Evolutionary conservation across 495 filamentous ascomycete genomes (phyloP), one percentile per base, ranked within the genome.

Genomic region (Penicillium simplicissimum): DNA sequence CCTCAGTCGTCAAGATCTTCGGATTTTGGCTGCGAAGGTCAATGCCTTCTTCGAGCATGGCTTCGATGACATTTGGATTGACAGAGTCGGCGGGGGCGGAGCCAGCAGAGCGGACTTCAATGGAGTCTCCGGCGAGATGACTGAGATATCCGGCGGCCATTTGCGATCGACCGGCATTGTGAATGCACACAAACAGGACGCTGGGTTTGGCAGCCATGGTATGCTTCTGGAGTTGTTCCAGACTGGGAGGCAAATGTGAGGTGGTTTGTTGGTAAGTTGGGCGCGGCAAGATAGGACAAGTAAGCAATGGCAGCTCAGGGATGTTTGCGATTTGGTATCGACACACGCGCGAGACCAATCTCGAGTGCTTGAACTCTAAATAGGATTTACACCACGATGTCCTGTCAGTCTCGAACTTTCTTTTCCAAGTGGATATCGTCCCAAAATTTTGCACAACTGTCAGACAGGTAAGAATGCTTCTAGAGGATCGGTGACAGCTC

Each of bases 41-140:
- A 49, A 72, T 72, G n/a, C 65, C 70, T 68, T 72, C 70, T 62
- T 72, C 70, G 36, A 47, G 65, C 70, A 72, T 72, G 58, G 70
- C 70, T 57, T 68, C 59, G 47, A 70, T 51, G 53, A 70, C 70
- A 34, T 38, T 58, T 13, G 67, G 63, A 49, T 72, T 72, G 60
- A 68, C 62, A 33, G 70, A 70, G 56, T 67, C 55, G 62, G 54
- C 65, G 36, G 68, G 68, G 37, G 65, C 68, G 28, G 68, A 71
- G 48, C 68, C 68, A 43, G 68, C 68, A 34, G 68, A 71, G 58
- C 68, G 65, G n/a, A 71, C 68, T 64, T 71, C 62, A 52, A 71
- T 60, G 42, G 60, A 43, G 61, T 68, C 63, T 28, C 67, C 67
- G 7, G 67, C 67, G 25, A 72, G 67, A 42, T 67, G 59, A 19